A percentile compares a stretch with the other conserved stretches of the same genome.
phyloP scores from a whole-genome alignment of 352 stramenopile genomes.

The Chrysophaeum taylorii region DNA sequence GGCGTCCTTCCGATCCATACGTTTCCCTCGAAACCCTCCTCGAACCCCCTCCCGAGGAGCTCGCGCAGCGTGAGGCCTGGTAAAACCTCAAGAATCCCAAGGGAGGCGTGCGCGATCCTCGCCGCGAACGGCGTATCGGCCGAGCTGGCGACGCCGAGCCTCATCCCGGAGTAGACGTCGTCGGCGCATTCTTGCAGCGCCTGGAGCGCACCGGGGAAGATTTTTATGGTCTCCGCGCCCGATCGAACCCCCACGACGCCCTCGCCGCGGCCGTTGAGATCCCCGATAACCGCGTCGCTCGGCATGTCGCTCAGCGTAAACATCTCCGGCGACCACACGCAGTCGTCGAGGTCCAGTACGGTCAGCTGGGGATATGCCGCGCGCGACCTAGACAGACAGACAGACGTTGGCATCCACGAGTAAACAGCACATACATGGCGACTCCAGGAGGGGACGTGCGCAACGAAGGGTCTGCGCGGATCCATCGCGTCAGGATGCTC shows the following conservation, averaged over 20 bases:
- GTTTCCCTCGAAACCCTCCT: slow-evolving; percentile 46
- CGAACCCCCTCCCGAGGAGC: slow-evolving; percentile 44
- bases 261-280: slow-evolving; percentile 46
- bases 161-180: slow-evolving; percentile 48
- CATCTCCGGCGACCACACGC: slow-evolving; percentile 63
- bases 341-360: slow-evolving; percentile 36
- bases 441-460: too few species aligned
- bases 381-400: too few species aligned
- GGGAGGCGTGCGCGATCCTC: slow-evolving; percentile 37
- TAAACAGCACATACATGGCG: too few species aligned
- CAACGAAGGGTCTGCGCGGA: too few species aligned
- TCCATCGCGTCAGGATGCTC: too few species aligned
- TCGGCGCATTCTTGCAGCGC: slow-evolving; percentile 52
- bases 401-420: too few species aligned
- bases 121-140: slow-evolving; percentile 52
- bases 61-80: slow-evolving; percentile 50
- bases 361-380: too few species aligned
- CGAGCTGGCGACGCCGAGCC: slow-evolving; percentile 51
- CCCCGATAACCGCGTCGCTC: slow-evolving; percentile 36
- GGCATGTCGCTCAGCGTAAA: slow-evolving; percentile 51
- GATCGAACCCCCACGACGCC: slow-evolving; percentile 48
- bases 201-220: slow-evolving; percentile 51
- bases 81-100: slow-evolving; percentile 52
- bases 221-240: slow-evolving; percentile 41
- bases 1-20: slow-evolving; percentile 53